Percentiles rank a stretch among this genome's conserved stretches.
Conservation (phyloP, 2,329 filamentous ascomycete genomes). For the Alternaria solani region DNA sequence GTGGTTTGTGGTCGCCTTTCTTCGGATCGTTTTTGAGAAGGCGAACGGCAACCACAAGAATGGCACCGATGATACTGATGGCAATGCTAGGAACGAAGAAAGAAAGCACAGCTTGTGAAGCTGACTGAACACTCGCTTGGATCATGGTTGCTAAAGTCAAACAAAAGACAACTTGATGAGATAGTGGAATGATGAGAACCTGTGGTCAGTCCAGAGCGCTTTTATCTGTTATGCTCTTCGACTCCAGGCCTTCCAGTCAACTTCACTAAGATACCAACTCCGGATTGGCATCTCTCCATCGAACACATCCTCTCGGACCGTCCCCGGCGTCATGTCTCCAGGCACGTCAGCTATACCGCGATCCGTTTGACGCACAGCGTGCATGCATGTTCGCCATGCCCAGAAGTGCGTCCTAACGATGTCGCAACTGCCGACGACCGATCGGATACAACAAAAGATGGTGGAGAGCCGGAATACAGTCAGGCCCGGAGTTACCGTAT, state of each 20-base stretch:
- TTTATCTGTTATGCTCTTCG: background rate
- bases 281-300: background rate
- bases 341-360: background rate
- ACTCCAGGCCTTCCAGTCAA: background rate
- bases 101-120: constrained; percentile 5
- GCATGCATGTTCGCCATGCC: constrained; percentile 2
- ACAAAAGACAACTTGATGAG: background rate
- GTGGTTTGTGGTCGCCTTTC: background rate
- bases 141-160: background rate
- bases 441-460: background rate
- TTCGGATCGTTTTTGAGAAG: constrained; percentile 1
- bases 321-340: background rate
- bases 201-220: background rate
- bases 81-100: constrained; percentile 1
- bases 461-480: constrained; percentile 5
- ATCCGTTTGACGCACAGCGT: background rate
- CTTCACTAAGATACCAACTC: background rate
- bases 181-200: background rate
- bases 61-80: constrained; percentile 3
- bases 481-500: background rate
- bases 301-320: background rate
- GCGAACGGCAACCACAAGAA: constrained; percentile 5
- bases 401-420: background rate
- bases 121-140: background rate
- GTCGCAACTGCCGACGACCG: background rate